A percentile compares a stretch with the other conserved stretches of the same genome.
Evolutionary conservation across 2,329 filamentous ascomycete genomes (phyloP).

Genomic region (Mycosphaerella sp.): DNA sequence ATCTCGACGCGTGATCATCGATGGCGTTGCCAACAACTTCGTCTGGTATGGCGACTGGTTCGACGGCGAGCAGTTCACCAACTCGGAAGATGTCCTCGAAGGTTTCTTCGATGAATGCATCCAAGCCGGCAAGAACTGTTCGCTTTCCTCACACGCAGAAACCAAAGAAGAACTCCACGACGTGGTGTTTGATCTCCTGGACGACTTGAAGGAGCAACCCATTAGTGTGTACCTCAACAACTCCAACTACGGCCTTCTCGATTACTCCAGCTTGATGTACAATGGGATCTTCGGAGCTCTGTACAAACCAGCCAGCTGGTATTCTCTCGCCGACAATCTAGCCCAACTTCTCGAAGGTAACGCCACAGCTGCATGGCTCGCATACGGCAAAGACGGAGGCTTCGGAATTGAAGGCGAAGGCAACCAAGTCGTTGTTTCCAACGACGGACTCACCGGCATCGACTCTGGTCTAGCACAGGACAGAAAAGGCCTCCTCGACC

Average conservation of each 20-base stretch:
- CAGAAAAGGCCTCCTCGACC: conserved; percentile 14
- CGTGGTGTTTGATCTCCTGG: conserved; percentile 17
- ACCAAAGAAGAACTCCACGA: conserved; percentile 16
- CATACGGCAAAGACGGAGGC: conserved; percentile 11
- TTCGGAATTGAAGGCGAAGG: conserved; percentile 22
- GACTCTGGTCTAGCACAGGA: conserved; percentile 19
- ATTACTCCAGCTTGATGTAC: conserved; percentile 15
- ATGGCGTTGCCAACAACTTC: conserved; percentile 39
- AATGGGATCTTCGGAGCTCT: conserved; percentile 20
- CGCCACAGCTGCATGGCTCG: conserved; percentile 19
- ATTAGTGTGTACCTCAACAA: conserved; percentile 22
- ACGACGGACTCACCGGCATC: conserved; percentile 17
- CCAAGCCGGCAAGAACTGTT: conserved; percentile 38
- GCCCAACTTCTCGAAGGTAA: conserved; percentile 20
- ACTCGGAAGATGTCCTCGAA: conserved; percentile 52
- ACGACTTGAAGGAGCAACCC: conserved; percentile 21
- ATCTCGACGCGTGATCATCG: conserved; percentile 40
- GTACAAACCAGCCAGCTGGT: conserved; percentile 22
- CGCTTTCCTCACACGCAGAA: conserved; percentile 14
- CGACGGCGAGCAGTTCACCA: conserved; percentile 47
- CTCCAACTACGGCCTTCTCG: conserved; percentile 18
- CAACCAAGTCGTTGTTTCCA: conserved; percentile 18
- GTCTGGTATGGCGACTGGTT: conserved; percentile 44
- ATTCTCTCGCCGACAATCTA: conserved; percentile 20
- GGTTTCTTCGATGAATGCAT: conserved; percentile 52